These are phyloP conservation scores for Sideroxylon spinosum DNA, from an alignment of 179 eudicot species.

Conservation along the genomic window DNA sequence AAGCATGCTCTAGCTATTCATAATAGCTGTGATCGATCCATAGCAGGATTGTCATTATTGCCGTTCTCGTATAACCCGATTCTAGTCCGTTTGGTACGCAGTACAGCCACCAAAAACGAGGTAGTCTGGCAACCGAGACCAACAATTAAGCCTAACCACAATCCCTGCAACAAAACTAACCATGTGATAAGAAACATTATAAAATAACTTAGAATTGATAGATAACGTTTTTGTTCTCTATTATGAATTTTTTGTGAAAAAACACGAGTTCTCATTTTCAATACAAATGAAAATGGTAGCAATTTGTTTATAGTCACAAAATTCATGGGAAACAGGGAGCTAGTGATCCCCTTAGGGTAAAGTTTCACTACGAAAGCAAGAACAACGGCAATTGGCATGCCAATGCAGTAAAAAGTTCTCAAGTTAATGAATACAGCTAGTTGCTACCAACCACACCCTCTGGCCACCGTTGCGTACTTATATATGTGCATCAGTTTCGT, in stretches of 20 bases:
- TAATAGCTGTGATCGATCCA: neutral
- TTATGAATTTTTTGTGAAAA: too few relatives aligned
- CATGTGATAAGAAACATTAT: conserved; percentile 9
- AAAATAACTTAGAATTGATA: neutral
- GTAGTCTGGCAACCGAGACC: neutral
- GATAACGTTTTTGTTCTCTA: too few relatives aligned
- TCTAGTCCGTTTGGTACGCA: conserved; percentile 38
- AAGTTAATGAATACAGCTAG: neutral
- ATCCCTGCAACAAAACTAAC: conserved; percentile 25
- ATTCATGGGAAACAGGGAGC: too few relatives aligned
- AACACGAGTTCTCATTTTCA: too few relatives aligned
- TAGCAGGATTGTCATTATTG: conserved; percentile 10
- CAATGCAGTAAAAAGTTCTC: neutral
- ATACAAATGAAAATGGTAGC: neutral
- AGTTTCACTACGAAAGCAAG: neutral
- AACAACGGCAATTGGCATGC: neutral
- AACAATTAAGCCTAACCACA: conserved; percentile 30
- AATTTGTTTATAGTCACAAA: too few relatives aligned
- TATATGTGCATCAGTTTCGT: too few relatives aligned
- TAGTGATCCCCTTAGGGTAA: neutral
- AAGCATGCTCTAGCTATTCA: too few relatives aligned
- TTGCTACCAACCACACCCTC: neutral
- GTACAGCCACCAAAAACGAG: conserved; percentile 27
- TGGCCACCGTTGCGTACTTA: neutral
- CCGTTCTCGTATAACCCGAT: conserved; percentile 21